These are phyloP conservation scores for Hypoxylon sp. DNA, from an alignment of 2,329 filamentous ascomycete genomes.

Conservation along the genomic window DNA sequence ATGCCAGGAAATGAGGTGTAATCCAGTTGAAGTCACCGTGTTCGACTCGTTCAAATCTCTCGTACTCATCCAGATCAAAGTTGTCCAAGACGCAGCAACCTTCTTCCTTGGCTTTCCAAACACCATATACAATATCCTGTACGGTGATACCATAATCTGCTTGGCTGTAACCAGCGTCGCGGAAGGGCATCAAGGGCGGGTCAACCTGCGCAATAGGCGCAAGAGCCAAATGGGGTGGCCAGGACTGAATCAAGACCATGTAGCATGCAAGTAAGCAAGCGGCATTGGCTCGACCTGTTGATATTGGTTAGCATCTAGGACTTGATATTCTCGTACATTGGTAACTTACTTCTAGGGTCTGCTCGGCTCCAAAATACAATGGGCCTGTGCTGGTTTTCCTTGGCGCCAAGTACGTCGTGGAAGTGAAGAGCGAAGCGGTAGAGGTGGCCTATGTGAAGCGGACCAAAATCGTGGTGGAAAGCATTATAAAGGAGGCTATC, in stretches of 20 bases:
- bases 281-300: constrained; percentile 85
- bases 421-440: constrained; percentile 97
- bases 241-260: constrained; percentile 98
- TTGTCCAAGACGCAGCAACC: constrained; percentile 90
- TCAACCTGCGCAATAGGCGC: constrained; percentile 97
- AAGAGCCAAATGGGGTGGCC: constrained; percentile 94
- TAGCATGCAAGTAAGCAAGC: constrained; percentile 96
- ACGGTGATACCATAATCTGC: constrained; percentile 96
- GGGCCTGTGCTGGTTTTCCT: constrained; percentile 87
- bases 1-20: constrained; percentile 92
- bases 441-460: constrained; percentile 94
- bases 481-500: constrained; percentile 95
- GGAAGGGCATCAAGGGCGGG: constrained; percentile 97
- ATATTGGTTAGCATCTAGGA: constrained; percentile 43
- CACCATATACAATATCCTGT: constrained; percentile 97
- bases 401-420: constrained; percentile 92
- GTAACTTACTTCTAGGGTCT: constrained; percentile 83
- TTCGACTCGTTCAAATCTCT: constrained; percentile 93
- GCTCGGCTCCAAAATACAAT: constrained; percentile 97
- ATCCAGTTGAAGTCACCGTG: constrained; percentile 99
- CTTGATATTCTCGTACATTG: not conserved
- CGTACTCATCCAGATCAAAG: constrained; percentile 97
- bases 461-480: constrained; percentile 98
- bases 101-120: constrained; percentile 99
- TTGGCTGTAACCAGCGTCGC: constrained; percentile 97